These are phyloP conservation scores for Margaritispora aquatica DNA, from an alignment of 495 filamentous ascomycete genomes.

Conservation along the genomic window DNA sequence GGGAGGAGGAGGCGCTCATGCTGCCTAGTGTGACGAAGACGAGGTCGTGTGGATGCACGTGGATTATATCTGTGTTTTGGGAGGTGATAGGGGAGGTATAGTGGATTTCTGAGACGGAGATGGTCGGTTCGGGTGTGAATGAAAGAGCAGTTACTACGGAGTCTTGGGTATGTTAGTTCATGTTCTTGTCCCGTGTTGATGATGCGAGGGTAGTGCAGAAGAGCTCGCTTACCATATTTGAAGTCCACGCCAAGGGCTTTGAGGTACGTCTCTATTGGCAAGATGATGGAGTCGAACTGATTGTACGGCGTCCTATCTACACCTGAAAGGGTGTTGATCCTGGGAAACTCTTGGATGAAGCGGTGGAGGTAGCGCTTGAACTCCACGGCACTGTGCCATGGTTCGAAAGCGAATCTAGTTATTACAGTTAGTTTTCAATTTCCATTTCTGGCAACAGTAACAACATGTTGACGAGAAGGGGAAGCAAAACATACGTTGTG, in stretches of 20 bases:
- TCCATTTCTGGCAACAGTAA: neutral
- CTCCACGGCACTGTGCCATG: slow-evolving; percentile 34
- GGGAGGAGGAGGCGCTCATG: slow-evolving; percentile 19
- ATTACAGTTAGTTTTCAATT: neutral
- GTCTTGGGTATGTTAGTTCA: slow-evolving; percentile 1
- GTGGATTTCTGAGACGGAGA: slow-evolving; percentile 12
- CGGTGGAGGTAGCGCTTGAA: slow-evolving; percentile 24
- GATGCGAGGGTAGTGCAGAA: neutral
- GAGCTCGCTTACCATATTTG: slow-evolving; percentile 28
- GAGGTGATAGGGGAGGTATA: slow-evolving; percentile 1
- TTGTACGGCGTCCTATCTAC: slow-evolving; percentile 33
- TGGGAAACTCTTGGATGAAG: slow-evolving; percentile 16
- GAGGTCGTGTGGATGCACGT: slow-evolving; percentile 20
- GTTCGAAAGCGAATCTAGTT: slow-evolving; percentile 32
- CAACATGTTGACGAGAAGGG: neutral
- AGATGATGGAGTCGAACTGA: slow-evolving; percentile 34
- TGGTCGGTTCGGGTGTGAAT: neutral
- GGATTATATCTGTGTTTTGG: slow-evolving; percentile 6
- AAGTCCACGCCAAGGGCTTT: slow-evolving; percentile 36
- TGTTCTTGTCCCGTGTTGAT: neutral
- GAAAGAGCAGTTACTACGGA: slow-evolving; percentile 12
- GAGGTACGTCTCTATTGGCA: slow-evolving; percentile 35
- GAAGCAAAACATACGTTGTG: slow-evolving; percentile 29
- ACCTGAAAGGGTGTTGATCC: slow-evolving; percentile 21
- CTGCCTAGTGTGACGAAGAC: slow-evolving; percentile 23